Base-by-base conservation (phyloP, 208 protist genomes). In the Acanthamoeba royreba region DNA sequence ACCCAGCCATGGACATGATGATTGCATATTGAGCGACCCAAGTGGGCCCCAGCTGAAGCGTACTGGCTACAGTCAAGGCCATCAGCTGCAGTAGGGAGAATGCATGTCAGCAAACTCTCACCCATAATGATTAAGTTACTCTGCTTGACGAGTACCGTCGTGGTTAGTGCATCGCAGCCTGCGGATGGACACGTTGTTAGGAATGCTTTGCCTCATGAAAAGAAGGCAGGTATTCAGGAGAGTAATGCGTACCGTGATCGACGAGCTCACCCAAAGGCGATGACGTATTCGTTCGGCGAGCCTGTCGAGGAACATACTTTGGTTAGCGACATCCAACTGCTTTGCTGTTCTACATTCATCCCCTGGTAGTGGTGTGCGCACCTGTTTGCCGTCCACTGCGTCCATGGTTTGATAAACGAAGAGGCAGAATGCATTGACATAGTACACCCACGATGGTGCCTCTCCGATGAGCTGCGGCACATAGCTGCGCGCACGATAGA, bases 341-440 rank as follows among this genome's bases (percentile, higher is more conserved):
- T n/a, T n/a, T n/a, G n/a, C n/a, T n/a, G n/a, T n/a, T n/a, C n/a
- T n/a, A n/a, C n/a, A n/a, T n/a, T n/a, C n/a, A n/a, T n/a, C n/a
- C n/a, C n/a, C n/a, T n/a, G n/a, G n/a, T n/a, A n/a, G n/a, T n/a
- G n/a, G n/a, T n/a, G n/a, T n/a, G n/a, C 5, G 22, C 7, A n/a
- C 83, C 83, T 90, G 83, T 28, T 90, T 90, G 83, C 83, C 83
- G 46, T 90, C 83, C 4, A 90, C 49, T 15, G 45, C 52, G 46
- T 90, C 83, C 49, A 90, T 58, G 35, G 83, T 90, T 31, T 90
- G 83, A 38, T 90, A 90, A 38, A 66, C 38, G 83, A 90, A 90
- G 25, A 90, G 83, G 35, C 49, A 69, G 19, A 66, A 11, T 7
- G 83, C 83, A 15, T 69, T 90, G 83, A 66, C 28, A 4, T 69